Percentiles rank a stretch among this genome's conserved stretches.
Conservation (phyloP, 176 grass and related monocot species). For the Ensete glaucum region DNA sequence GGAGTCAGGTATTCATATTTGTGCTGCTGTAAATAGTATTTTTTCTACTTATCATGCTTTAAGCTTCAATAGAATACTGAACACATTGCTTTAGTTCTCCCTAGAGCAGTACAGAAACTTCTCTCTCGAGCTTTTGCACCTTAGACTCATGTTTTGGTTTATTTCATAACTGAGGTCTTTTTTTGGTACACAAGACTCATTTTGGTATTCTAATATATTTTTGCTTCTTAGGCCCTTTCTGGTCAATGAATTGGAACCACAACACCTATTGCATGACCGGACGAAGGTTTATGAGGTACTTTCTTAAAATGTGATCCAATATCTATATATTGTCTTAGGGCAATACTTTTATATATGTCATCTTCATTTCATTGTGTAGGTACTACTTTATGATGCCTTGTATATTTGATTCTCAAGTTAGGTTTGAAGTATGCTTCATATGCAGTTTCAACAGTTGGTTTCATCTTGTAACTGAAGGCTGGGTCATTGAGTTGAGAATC, state of each 20-base stretch:
- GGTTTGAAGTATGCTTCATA: too few species aligned
- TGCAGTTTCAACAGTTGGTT: too few species aligned
- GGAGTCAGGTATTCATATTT: neutral
- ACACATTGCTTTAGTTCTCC: neutral
- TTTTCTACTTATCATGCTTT: neutral
- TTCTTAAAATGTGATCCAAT: conserved; percentile 10
- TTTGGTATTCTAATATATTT: neutral
- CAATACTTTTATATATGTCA: conserved; percentile 5
- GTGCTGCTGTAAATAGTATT: neutral
- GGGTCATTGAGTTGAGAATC: too few species aligned
- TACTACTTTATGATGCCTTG: too few species aligned
- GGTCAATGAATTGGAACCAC: conserved; percentile 75
- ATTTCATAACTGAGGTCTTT: too few species aligned
- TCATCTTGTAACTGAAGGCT: too few species aligned
- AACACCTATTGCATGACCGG: conserved; percentile 85
- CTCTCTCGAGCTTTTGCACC: too few species aligned
- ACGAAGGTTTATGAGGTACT: conserved; percentile 92
- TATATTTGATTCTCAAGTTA: too few species aligned
- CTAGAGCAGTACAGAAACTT: neutral
- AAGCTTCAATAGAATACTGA: neutral
- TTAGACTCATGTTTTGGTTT: too few species aligned
- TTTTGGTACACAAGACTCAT: neutral
- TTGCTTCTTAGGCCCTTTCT: conserved; percentile 58
- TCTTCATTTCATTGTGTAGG: neutral
- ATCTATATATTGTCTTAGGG: conserved; percentile 7